A percentile compares a stretch with the other conserved stretches of the same genome.
phyloP scores from a whole-genome alignment of 352 stramenopile genomes.

The Blastocystis sp. region DNA sequence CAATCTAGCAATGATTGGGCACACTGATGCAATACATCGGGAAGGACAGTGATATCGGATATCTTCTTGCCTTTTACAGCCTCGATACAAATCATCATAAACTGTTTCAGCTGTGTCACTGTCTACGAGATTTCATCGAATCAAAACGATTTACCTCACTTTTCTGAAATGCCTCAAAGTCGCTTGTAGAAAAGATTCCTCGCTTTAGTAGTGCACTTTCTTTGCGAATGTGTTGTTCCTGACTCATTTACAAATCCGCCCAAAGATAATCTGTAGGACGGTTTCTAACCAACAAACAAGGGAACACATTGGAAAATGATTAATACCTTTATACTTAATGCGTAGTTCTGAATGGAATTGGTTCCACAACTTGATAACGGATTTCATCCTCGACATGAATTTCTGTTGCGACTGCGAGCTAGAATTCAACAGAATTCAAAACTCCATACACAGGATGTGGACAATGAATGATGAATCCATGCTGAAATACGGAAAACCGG shows the following conservation, averaged over 20 bases:
- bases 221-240: background rate
- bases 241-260: background rate
- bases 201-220: conserved; percentile 35
- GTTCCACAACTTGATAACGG: background rate
- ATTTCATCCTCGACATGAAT: background rate
- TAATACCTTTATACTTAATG: background rate
- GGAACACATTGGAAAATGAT: background rate
- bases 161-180: conserved; percentile 54
- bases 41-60: background rate
- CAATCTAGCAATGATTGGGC: background rate
- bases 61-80: conserved; percentile 28
- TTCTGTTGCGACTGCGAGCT: background rate
- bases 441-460: background rate
- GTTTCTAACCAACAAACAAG: background rate
- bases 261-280: background rate
- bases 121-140: background rate
- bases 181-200: conserved; percentile 52
- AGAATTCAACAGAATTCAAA: background rate
- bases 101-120: conserved; percentile 9
- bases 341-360: background rate
- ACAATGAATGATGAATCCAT: conserved; percentile 29
- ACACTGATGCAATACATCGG: background rate
- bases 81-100: conserved; percentile 45
- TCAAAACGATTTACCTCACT: background rate
- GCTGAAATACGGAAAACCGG: conserved; percentile 11